These are phyloP conservation scores for Yarrowia keelungensis DNA, from an alignment of 805 yeast genomes.

Conservation along the genomic window DNA sequence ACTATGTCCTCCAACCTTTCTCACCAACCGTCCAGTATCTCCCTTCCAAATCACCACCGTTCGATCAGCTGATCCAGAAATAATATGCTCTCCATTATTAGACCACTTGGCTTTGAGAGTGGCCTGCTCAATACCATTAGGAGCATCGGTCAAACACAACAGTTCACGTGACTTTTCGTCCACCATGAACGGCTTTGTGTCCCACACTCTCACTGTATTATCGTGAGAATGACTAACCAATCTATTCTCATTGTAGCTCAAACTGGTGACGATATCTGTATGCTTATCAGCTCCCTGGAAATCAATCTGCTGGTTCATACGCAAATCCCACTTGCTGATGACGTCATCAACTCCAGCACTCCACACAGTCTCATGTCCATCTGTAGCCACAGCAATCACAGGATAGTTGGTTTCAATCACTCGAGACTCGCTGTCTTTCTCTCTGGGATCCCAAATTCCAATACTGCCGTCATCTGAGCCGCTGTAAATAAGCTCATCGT, in stretches of 20 bases:
- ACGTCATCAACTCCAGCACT: constrained; percentile 74
- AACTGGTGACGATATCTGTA: constrained; percentile 61
- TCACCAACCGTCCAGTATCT: constrained; percentile 55
- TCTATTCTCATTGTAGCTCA: constrained; percentile 58
- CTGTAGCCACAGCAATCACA: constrained; percentile 59
- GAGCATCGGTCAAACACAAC: constrained; percentile 63
- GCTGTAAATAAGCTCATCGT: constrained; percentile 54
- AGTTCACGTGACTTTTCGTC: constrained; percentile 48
- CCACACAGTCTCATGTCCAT: constrained; percentile 56
- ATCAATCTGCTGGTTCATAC: constrained; percentile 50
- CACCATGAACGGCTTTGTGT: constrained; percentile 57
- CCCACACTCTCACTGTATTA: constrained; percentile 63
- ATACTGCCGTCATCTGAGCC: constrained; percentile 72
- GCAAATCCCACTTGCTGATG: constrained; percentile 64
- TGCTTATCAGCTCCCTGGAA: constrained; percentile 57
- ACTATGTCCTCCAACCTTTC: constrained; percentile 64
- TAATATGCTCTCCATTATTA: constrained; percentile 51
- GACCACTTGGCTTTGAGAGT: constrained; percentile 59
- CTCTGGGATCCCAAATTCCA: constrained; percentile 69
- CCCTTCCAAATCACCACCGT: constrained; percentile 68
- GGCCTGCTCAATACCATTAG: constrained; percentile 58
- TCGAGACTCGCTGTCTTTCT: constrained; percentile 54
- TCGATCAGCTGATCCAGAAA: constrained; percentile 70
- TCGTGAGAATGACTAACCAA: constrained; percentile 63
- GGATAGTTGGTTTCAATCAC: constrained; percentile 62